Conservation (phyloP, 2,329 filamentous ascomycete genomes). For the Dothistroma septosporum region DNA sequence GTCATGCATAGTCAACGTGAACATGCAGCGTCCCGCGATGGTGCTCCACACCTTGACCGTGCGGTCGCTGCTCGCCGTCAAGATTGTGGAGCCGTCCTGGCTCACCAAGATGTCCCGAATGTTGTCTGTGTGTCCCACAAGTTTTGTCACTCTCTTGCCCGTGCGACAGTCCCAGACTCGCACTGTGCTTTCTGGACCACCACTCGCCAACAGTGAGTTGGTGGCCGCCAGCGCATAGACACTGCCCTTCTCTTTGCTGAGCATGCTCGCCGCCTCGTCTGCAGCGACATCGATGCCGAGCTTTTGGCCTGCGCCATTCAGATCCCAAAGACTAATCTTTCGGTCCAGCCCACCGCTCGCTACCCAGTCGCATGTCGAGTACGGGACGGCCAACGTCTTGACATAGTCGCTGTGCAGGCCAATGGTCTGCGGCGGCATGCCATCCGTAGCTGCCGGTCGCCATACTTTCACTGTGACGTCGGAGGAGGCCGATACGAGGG, state of each 20-base stretch:
- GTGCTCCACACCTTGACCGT: conserved; percentile 98
- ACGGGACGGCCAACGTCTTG: conserved; percentile 82
- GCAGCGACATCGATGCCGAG: conserved; percentile 81
- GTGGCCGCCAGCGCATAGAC: conserved; percentile 85
- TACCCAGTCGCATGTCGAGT: conserved; percentile 71
- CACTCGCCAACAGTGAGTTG: conserved; percentile 78
- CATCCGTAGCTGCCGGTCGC: conserved; percentile 66
- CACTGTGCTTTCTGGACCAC: conserved; percentile 89
- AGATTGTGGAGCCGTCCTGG: conserved; percentile 79
- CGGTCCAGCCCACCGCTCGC: conserved; percentile 91
- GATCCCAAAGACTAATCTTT: conserved; percentile 89
- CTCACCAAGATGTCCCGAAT: conserved; percentile 88
- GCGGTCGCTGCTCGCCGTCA: conserved; percentile 93
- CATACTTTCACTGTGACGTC: conserved; percentile 90
- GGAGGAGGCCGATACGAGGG: conserved; percentile 85
- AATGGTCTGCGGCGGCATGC: conserved; percentile 69
- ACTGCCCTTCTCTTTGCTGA: conserved; percentile 77
- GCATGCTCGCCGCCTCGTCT: conserved; percentile 68
- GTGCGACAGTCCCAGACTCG: conserved; percentile 86
- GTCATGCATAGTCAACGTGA: conserved; percentile 98
- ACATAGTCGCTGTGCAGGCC: conserved; percentile 95
- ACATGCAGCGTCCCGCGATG: conserved; percentile 90
- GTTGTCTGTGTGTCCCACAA: conserved; percentile 94
- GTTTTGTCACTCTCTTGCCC: conserved; percentile 88
- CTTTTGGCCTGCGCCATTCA: conserved; percentile 79